Base-by-base conservation (phyloP, 2,329 filamentous ascomycete species). In the Emergomyces orientalis region DNA sequence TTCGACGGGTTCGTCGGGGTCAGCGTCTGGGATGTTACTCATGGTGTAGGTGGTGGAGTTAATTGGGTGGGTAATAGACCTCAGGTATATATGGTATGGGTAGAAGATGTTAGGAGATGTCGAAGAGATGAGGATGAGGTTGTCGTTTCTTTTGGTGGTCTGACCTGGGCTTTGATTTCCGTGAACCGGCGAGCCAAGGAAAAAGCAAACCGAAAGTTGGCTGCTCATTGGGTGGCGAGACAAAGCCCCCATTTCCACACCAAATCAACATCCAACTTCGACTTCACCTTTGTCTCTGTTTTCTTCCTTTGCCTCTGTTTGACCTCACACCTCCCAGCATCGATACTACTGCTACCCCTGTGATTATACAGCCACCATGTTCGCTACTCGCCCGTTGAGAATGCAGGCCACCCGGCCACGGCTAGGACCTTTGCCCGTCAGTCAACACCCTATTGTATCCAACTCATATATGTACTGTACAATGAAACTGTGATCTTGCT, bases 1-100 rank as follows among this genome's bases (percentile, higher is more conserved):
- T 79, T 96, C 89, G 76, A 86, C 86, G 76, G 86, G 83, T 75
- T 90, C 88, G 76, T 90, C 90, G 74, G 79, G 76, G 69, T 90
- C 88, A 65, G 72, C 74, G 69, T 78, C 75, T 68, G 78, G 77
- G 73, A 80, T 79, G 81, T 65, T 90, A 78, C 91, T 88, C 93
- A 99, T 99, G 73, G 81, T 92, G 85, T 79, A 80, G 75, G 70
- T 71, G 71, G 69, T 68, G 66, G 65, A 56, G 64, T 71, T 69
- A 69, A 69, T 67, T 63, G 64, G 67, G 65, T 19, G 22, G 32
- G 66, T 47, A 9, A 49, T 22, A 49, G 41, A 43, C 14, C 4
- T 55, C 39, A 25, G 67, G 60, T 57, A 54, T 65, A 64, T 34
- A 66, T 63, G 67, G 68, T 65, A 67, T 61, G 63, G 71, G 70